Evolutionary conservation across 2,329 filamentous ascomycete species (phyloP), one percentile per base, ranked within the genome.

Genomic region (Beauveria caledonica): DNA sequence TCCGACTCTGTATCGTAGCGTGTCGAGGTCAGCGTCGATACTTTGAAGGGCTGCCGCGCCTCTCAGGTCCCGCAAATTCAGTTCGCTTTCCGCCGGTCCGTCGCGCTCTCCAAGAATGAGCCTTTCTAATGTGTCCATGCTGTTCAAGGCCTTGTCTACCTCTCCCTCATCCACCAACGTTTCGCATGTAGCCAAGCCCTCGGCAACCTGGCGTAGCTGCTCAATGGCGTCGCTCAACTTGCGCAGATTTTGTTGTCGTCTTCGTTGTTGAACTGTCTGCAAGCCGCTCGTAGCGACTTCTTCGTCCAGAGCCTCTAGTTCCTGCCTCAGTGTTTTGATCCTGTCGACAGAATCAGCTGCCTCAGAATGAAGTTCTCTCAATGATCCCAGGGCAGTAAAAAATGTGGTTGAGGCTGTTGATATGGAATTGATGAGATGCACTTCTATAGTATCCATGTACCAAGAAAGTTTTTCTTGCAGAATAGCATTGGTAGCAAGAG

Each of bases 371-470:
- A 99, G 78, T 70, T 97, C 91, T 65, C 91, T 88, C 39, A 99
- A 77, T 0, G 92, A 96, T 0, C 94, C 93, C 1, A 99, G 78
- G 0, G 94, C 94, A 0, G 92, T 92, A 69, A 99, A 99, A 73
- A 99, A 99, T 0, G 93, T 96, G 0, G 91, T 92, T 0, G 94
- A 97, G 1, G 94, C 94, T 0, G 90, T 92, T 2, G 93, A 97
- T 64, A 99, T 99, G 0, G 92, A 96, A 36, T 90, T 91, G 67
- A 99, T 97, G 8, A 99, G 79, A 71, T 99, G 94, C 59, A 99
- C 91, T 71, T 99, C 94, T 23, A 99, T 92, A 0, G 94, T 99
- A 71, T 99, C 94, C 92, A 99, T 96, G 72, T 99, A 99, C 94
- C 94, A 99, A 0, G 94, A 97, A 13, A 99, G 79, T 74, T 99